Percentiles rank a stretch among this genome's conserved stretches.
Conservation (phyloP, 495 filamentous ascomycete genomes). For the Margaritispora aquatica region DNA sequence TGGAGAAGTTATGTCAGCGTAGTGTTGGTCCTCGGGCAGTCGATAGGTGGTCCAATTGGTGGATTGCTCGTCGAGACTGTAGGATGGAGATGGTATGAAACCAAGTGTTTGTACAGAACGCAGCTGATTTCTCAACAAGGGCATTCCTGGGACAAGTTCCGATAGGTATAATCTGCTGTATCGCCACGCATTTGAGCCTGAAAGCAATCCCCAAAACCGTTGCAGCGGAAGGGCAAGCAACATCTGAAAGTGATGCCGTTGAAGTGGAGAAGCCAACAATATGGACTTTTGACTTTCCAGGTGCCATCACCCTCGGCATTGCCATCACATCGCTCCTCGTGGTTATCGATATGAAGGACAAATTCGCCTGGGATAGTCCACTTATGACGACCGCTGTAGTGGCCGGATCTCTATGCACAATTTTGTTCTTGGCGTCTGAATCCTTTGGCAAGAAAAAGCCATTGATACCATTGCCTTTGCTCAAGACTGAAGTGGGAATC, state of each 20-base stretch:
- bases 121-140: constrained; percentile 14
- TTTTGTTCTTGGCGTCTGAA: constrained; percentile 24
- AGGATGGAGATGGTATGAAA: constrained; percentile 57
- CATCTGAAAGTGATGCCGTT: background rate
- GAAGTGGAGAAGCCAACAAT: constrained; percentile 25
- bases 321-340: constrained; percentile 44
- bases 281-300: constrained; percentile 30
- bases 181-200: constrained; percentile 17
- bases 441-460: constrained; percentile 19
- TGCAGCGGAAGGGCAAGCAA: background rate
- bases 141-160: constrained; percentile 28
- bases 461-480: constrained; percentile 26
- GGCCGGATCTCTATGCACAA: constrained; percentile 7
- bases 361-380: constrained; percentile 14
- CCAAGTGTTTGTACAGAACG: background rate
- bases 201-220: background rate
- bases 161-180: constrained; percentile 19
- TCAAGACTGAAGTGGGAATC: constrained; percentile 38
- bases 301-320: constrained; percentile 42
- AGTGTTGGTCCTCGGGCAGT: constrained; percentile 53
- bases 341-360: constrained; percentile 42
- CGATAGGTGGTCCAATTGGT: constrained; percentile 56
- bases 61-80: constrained; percentile 57
- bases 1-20: constrained; percentile 64
- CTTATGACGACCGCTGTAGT: constrained; percentile 7